Base-by-base conservation (phyloP, 495 filamentous ascomycete species). In the Aspergillus steynii region DNA sequence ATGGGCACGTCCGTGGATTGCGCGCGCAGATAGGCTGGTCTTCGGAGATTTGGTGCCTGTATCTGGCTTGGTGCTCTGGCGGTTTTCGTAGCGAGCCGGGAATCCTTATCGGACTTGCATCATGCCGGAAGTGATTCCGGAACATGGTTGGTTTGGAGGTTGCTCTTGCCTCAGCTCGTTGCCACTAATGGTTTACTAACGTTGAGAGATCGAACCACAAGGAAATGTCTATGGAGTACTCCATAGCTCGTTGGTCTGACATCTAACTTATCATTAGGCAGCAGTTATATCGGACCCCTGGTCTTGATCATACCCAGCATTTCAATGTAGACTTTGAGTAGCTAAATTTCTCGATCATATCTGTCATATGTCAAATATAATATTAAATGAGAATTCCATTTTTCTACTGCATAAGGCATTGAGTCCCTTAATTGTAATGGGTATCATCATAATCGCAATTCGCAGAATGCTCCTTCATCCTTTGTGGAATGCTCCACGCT, bases 31-130 rank as follows among this genome's bases (percentile, higher is more conserved):
- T 42, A 42, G 37, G 37, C 3, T 12, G 37, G 12, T 14, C 12
- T 42, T 7, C 37, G 49, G 49, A 50, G 28, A 50, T 50, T 50
- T 26, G 49, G 14, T 50, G 49, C 9, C 20, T 50, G 28, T 50
- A 26, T 50, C 14, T 50, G 20, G 49, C 28, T 26, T 50, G 48
- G 48, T 50, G 7, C 3, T 50, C 48, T 27, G 20, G n/a, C 10
- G 48, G 27, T 0, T 26, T 50, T 27, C 27, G 25, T 27, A 26
- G 15, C 27, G 48, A 27, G 10, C 5, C 27, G 15, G 48, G 48
- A 50, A 42, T 12, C 34, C 37, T 42, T 42, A 42, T 42, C 37
- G 37, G 37, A 1, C 8, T 42, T 42, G 37, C 37, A 42, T 42
- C 37, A 42, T 42, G 37, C 14, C 9, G 37, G 12, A 2, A 42